Base-by-base conservation (phyloP, 1,139 yeast species). In the Blastobotrys apis region DNA sequence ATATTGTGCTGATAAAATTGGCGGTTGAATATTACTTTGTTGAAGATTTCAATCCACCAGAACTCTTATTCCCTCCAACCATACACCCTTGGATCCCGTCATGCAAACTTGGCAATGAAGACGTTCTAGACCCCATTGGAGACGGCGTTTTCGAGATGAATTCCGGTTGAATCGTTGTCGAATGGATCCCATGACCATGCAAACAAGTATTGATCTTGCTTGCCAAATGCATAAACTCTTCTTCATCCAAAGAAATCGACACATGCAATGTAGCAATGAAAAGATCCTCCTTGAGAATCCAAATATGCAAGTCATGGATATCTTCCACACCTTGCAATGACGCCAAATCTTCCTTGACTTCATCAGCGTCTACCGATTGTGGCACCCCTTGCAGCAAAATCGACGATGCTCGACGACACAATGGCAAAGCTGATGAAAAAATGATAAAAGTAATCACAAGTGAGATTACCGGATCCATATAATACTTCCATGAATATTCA, bases 101-200 rank as follows among this genome's bases (percentile, higher is more conserved):
- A 1, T 20, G 27, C 17, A 23, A 15, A 20, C 22, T 21, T 4
- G 20, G 38, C 13, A 39, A 19, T 19, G 43, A 39, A 6, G 37
- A 20, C 4, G 43, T 8, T 8, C 36, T 15, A 6, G 39, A 33
- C 10, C 22, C 32, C 5, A 15, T n/a, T 5, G 33, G 16, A 13
- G 23, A 5, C 9, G 38, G 29, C 22, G 35, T 20, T n/a, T 26
- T 15, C 25, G 33, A 15, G 21, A 44, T 36, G 44, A 80, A 88
- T 67, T 90, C 97, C 0, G 97, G 97, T 66, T 92, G 98, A 41
- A 92, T 90, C 1, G 98, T 92, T 17, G 94, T 95, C 33, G 94
- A 84, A 57, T 88, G 95, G 49, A 92, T 82, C 30, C 96, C 96
- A 60, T 80, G 84, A 27, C 75, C 79, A 56, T 86, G 95, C 61